Evolutionary conservation across 495 filamentous ascomycete genomes (phyloP).

Genomic region (Hypoxylon intermedium): DNA sequence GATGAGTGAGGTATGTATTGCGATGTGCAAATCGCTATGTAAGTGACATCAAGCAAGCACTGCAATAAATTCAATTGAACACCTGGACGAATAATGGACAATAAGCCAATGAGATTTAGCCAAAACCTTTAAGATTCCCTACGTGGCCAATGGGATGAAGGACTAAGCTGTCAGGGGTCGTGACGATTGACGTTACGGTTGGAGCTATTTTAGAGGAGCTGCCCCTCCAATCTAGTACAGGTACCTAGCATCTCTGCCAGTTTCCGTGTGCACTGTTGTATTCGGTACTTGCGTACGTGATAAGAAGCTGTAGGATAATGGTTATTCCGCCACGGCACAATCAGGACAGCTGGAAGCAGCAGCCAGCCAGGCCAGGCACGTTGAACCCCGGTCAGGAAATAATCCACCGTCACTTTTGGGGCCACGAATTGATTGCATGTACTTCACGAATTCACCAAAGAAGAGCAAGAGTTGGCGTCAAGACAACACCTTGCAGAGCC

Average conservation of each 20-base stretch:
- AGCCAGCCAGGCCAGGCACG: not conserved
- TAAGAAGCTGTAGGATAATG: slow-evolving; percentile 13
- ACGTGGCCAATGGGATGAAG: slow-evolving; percentile 10
- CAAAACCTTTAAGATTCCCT: not conserved
- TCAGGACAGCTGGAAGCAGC: slow-evolving; percentile 34
- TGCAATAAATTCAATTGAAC: slow-evolving; percentile 33
- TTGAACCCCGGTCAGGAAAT: slow-evolving; percentile 17
- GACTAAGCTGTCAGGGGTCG: slow-evolving; percentile 23
- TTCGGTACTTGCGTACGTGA: too few species aligned
- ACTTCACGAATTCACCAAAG: slow-evolving; percentile 4
- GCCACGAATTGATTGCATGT: slow-evolving; percentile 33
- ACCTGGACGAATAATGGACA: slow-evolving; percentile 31
- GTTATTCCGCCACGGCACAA: slow-evolving; percentile 30
- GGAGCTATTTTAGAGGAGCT: slow-evolving; percentile 13
- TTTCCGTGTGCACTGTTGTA: not conserved
- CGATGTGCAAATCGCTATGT: slow-evolving; percentile 20
- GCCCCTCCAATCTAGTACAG: slow-evolving; percentile 23
- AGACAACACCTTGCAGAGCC: slow-evolving; percentile 20
- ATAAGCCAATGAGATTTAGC: slow-evolving; percentile 20
- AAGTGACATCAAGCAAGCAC: slow-evolving; percentile 14
- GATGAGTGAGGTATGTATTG: not conserved
- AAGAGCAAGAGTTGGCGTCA: slow-evolving; percentile 18
- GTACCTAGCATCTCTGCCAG: not conserved
- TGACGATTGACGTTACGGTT: not conserved
- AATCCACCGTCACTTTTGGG: slow-evolving; percentile 39